Evolutionary conservation across 73 alveolate genomes (phyloP), one percentile per base, ranked within the genome.

Genomic region (Uronychia setigera): DNA sequence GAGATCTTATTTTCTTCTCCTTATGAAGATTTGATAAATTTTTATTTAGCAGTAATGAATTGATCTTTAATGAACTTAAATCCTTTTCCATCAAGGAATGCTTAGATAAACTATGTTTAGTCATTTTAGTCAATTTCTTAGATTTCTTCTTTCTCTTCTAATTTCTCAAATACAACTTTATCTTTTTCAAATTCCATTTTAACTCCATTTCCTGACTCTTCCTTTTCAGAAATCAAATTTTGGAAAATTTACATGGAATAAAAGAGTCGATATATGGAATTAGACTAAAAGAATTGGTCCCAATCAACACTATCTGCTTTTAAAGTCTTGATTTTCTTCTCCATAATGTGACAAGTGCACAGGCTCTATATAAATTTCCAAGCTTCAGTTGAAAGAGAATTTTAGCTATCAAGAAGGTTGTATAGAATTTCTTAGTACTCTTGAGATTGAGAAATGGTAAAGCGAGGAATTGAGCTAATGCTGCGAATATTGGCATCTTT

Each of bases 191-290:
- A 35, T 27, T 84, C 80, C 31, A 14, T 34, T 19, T 32, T 59
- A 30, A 81, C 76, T 59, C 82, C 89, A 14, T 27, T 35, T 11
- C 82, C 88, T 59, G 46, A 58, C 29, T 80, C 91, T 33, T 87
- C 95, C 27, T 90, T 92, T 78, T 92, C 97, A 60, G 90, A 89
- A 88, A 94, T 94, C 25, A 92, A 81, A 13, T 87, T 83, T 81
- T 94, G 97, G 46, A 94, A 90, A 31, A 94, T 92, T 60, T 94
- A 87, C 33, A 94, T 84, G 35, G 86, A 78, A 74, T 94, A 94
- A 28, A 94, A 92, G 35, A 92, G 92, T 81, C 92, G 92, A 77
- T 92, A 88, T 79, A 84, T 87, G 26, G 94, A 88, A 27, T 80
- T 77, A 0, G 91, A 58, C 33, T 90, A 95, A 13, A 94, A 33